Base-by-base conservation (phyloP, 2,329 filamentous ascomycete genomes). In the Lecanoromycetidae sp. region DNA sequence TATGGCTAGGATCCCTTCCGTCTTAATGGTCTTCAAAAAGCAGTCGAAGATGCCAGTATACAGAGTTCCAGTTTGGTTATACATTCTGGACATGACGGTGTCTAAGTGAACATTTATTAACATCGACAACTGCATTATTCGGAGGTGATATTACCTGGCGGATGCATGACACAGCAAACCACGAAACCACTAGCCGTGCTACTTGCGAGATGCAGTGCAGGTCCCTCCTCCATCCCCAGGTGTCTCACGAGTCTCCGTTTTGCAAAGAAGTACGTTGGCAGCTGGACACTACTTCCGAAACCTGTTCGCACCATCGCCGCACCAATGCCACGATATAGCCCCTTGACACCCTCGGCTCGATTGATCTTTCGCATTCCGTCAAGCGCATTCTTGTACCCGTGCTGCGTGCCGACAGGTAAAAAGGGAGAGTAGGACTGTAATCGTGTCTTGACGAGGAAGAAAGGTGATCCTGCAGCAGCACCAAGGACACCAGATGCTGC, bases 41-140 rank as follows among this genome's bases (percentile, higher is more conserved):
- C 91, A 98, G 67, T 98, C 91, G 54, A 94, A 84, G 4, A 93
- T 86, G 49, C 88, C 84, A 56, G 76, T 81, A 72, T 98, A 98
- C n/a, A 98, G 75, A 62, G 95, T 94, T 44, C 91, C 91, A 52
- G 88, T 94, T 65, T 98, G 91, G 71, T 98, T 98, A 73, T 98
- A 98, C 72, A 98, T 82, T 53, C 91, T 83, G 52, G 87, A 91
- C 91, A 98, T 98, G 67, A 98, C 85, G 4, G 91, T 98, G 64
- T 98, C 91, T 76, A 38, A 25, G 22, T 19, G 40, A 46, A 39
- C 26, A 36, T 46, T 47, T 4, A 47, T 29, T 29, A 36, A 26
- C 32, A 25, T n/a, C n/a, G n/a, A n/a, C n/a, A n/a, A n/a, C n/a
- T n/a, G n/a, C n/a, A n/a, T n/a, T n/a, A 33, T 23, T 29, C 17